phyloP scores from a whole-genome alignment of 2,329 filamentous ascomycete genomes.

The Rhynchosporium agropyri region DNA sequence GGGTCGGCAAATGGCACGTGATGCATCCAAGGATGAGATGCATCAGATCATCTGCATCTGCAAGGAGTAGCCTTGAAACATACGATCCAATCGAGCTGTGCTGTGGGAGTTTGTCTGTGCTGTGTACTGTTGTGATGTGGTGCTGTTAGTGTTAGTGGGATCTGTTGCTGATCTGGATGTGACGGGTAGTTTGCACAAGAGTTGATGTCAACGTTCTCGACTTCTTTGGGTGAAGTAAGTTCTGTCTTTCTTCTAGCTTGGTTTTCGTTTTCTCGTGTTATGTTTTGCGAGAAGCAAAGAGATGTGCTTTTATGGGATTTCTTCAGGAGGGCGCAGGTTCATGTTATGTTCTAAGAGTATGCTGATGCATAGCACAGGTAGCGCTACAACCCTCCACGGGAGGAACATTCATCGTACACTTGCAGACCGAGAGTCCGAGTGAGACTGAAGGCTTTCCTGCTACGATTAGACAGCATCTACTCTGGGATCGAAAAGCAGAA shows the following conservation, averaged over 20 bases:
- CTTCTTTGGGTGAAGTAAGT: conserved; percentile 69
- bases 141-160: neutral
- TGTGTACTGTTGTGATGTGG: neutral
- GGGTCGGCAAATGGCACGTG: conserved; percentile 19
- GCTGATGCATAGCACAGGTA: conserved; percentile 48
- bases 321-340: neutral
- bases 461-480: conserved; percentile 52
- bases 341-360: neutral
- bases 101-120: neutral
- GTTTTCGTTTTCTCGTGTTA: neutral
- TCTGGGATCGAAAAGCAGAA: conserved; percentile 88
- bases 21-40: conserved; percentile 7
- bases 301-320: neutral
- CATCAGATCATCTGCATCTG: neutral
- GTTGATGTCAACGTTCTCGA: conserved; percentile 88
- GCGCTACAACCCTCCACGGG: conserved; percentile 84
- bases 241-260: neutral
- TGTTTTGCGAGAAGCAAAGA: neutral
- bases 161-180: conserved; percentile 4
- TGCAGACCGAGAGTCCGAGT: conserved; percentile 47
- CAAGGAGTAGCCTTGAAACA: conserved; percentile 10
- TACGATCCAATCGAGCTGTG: neutral
- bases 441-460: conserved; percentile 23
- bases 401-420: conserved; percentile 77
- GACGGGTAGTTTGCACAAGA: conserved; percentile 82